phyloP scores from a whole-genome alignment of 2,329 filamentous ascomycete genomes.

The Sporothrix variecibatus region DNA sequence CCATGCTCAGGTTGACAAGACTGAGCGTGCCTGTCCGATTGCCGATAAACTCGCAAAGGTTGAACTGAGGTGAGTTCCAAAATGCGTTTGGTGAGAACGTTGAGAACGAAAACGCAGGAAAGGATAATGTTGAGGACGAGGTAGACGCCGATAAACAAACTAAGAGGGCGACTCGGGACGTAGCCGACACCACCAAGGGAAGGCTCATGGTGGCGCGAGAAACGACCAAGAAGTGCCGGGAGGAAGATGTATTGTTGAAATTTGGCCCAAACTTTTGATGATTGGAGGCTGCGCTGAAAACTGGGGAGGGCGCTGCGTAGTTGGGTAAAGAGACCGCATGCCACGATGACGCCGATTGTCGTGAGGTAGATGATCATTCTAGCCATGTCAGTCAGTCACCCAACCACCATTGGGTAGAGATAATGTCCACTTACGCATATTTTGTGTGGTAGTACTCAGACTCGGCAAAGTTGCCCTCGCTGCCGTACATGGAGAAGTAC shows the following conservation, averaged over 20 bases:
- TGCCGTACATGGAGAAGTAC: constrained; percentile 10
- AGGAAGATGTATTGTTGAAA: background rate
- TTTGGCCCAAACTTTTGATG: background rate
- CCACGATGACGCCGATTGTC: constrained; percentile 5
- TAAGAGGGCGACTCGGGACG: background rate
- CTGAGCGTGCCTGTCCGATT: constrained; percentile 10
- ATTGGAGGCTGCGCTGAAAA: background rate
- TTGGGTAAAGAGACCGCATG: background rate
- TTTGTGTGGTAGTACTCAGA: constrained; percentile 11
- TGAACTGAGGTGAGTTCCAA: constrained; percentile 15
- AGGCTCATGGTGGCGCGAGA: background rate
- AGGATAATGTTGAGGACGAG: background rate
- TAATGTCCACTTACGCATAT: background rate
- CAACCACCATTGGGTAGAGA: background rate
- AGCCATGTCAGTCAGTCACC: background rate
- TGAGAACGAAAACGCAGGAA: background rate
- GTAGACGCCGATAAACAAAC: constrained; percentile 3
- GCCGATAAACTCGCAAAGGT: constrained; percentile 1
- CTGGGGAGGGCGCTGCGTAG: background rate
- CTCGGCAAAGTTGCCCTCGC: constrained; percentile 11
- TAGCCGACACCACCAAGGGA: background rate
- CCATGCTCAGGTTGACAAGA: constrained; percentile 12
- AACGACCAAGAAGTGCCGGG: background rate
- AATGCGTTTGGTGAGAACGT: background rate
- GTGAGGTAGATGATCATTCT: background rate